Percentiles rank a stretch among this genome's conserved stretches.
Evolutionary conservation across 768 basidiomycete species (phyloP).

Genomic region (Boletus sp.): DNA sequence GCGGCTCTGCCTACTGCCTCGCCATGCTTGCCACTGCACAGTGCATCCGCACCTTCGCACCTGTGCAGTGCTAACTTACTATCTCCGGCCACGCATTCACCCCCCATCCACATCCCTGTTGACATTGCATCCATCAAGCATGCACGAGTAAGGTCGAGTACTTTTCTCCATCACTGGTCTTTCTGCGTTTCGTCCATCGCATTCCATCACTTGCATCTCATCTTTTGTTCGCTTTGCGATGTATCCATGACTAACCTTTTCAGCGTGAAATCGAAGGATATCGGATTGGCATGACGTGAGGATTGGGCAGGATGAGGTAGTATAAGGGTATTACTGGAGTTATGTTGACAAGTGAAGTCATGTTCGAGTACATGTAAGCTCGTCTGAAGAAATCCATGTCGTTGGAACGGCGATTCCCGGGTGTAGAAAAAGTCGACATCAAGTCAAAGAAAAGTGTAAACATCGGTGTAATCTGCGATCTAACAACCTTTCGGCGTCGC

Average conservation of each 20-base stretch:
- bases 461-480: neutral
- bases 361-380: constrained; percentile 10
- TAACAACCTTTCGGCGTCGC: constrained; percentile 7
- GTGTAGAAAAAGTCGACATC: neutral
- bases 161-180: constrained; percentile 11
- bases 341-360: constrained; percentile 4
- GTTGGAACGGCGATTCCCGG: constrained; percentile 6
- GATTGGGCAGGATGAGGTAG: neutral
- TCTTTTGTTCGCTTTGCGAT: constrained; percentile 1
- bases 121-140: constrained; percentile 13
- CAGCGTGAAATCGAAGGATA: constrained; percentile 18
- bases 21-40: neutral
- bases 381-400: neutral
- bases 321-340: neutral
- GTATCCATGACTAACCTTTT: constrained; percentile 30
- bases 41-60: neutral
- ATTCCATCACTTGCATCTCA: neutral
- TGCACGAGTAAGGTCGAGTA: constrained; percentile 28
- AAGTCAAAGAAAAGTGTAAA: neutral
- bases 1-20: neutral
- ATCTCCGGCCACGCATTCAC: constrained; percentile 11
- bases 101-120: neutral
- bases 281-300: neutral
- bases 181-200: neutral
- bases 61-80: constrained; percentile 30